Evolutionary conservation across 192 early-diverging fungal genomes (phyloP).

Genomic region (Podila horticola): DNA sequence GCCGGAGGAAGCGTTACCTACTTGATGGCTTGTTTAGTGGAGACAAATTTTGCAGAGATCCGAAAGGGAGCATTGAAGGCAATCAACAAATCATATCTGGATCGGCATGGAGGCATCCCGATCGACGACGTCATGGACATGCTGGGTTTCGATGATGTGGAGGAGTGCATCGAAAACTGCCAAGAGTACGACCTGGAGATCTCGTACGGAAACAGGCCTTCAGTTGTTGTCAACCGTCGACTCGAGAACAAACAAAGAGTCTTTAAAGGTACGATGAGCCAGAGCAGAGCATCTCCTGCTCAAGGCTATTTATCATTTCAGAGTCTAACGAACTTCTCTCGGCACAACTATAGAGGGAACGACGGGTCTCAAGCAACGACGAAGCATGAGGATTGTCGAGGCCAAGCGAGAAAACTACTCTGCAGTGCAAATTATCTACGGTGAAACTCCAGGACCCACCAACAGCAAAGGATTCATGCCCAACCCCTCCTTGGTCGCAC

Average conservation of each 20-base stretch:
- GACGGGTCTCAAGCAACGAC: constrained; percentile 21
- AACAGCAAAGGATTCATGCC: not conserved
- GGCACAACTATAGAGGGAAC: constrained; percentile 9
- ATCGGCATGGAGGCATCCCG: constrained; percentile 18
- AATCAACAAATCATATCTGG: constrained; percentile 73
- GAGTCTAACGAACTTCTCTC: no score
- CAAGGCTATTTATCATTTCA: not conserved
- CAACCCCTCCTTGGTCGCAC: not conserved
- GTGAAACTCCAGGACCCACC: constrained; percentile 21
- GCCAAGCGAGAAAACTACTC: constrained; percentile 24
- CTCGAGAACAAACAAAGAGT: constrained; percentile 18
- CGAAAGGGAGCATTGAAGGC: constrained; percentile 79
- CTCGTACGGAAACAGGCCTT: constrained; percentile 8
- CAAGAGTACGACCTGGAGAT: constrained; percentile 44
- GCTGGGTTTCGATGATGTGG: constrained; percentile 46
- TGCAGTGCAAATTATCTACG: constrained; percentile 22
- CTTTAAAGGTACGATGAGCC: constrained; percentile 16
- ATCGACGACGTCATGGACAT: constrained; percentile 32
- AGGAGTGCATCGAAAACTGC: constrained; percentile 52
- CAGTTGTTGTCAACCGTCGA: constrained; percentile 41
- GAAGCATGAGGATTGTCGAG: constrained; percentile 33
- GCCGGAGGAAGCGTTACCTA: constrained; percentile 68
- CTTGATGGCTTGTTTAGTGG: constrained; percentile 81
- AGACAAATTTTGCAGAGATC: constrained; percentile 78
- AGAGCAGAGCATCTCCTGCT: not conserved